Conservation (phyloP, 352 stramenopile genomes). For the Phytopythium chamaehyphon region DNA sequence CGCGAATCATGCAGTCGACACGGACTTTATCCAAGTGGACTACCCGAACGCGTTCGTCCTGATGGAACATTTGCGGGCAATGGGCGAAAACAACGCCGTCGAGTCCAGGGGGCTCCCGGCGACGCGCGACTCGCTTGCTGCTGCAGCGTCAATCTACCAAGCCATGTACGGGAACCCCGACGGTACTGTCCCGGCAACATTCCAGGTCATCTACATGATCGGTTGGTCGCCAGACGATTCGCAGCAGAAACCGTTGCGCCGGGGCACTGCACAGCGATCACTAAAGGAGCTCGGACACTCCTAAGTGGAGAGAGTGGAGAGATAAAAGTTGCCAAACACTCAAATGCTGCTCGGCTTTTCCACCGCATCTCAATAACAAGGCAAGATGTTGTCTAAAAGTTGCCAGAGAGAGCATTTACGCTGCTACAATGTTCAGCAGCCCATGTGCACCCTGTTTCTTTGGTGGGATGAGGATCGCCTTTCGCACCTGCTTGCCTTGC, state of each 20-base stretch:
- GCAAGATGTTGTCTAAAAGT: no score
- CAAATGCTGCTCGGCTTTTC: no score
- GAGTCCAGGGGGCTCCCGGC: slow-evolving; percentile 47
- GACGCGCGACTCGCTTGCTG: slow-evolving; percentile 92
- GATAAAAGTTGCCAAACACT: no score
- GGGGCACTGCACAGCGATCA: slow-evolving; percentile 72
- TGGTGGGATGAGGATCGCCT: slow-evolving; percentile 74
- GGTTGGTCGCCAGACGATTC: slow-evolving; percentile 95
- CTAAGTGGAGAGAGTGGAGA: no score
- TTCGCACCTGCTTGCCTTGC: slow-evolving; percentile 54
- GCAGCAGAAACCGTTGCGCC: slow-evolving; percentile 90
- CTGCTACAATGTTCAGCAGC: slow-evolving; percentile 75
- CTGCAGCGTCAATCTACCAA: slow-evolving; percentile 94
- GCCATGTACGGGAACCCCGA: slow-evolving; percentile 88
- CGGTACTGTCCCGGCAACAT: slow-evolving; percentile 91
- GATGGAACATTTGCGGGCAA: slow-evolving; percentile 94
- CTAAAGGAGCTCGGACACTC: slow-evolving; percentile 64
- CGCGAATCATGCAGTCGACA: slow-evolving; percentile 90
- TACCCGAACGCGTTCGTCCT: slow-evolving; percentile 95
- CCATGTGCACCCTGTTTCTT: slow-evolving; percentile 77
- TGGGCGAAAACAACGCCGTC: slow-evolving; percentile 96
- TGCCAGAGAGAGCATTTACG: no score
- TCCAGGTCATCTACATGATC: slow-evolving; percentile 98
- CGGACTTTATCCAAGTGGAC: slow-evolving; percentile 93
- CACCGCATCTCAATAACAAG: no score